phyloP scores from a whole-genome alignment of 2,329 filamentous ascomycete species.

The Fusarium redolens region DNA sequence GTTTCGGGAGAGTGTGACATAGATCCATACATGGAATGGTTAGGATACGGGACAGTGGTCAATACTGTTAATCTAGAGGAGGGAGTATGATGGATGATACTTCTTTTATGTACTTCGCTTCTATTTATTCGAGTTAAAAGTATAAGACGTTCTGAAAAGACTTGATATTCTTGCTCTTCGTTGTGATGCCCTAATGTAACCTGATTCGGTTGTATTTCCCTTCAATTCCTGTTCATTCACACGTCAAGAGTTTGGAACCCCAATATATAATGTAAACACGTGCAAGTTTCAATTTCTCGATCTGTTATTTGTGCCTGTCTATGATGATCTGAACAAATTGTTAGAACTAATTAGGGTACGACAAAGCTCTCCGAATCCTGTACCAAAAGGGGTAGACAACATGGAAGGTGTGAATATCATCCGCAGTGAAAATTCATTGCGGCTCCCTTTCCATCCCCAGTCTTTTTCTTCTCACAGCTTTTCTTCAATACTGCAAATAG shows the following conservation, averaged over 20 bases:
- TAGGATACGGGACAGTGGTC: slow-evolving; percentile 4
- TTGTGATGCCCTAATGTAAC: not conserved
- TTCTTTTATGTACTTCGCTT: slow-evolving; percentile 30
- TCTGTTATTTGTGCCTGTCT: not conserved
- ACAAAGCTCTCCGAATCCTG: not conserved
- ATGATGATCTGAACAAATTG: not conserved
- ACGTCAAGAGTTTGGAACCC: not conserved
- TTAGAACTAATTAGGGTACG: not conserved
- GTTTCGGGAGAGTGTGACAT: slow-evolving; percentile 8
- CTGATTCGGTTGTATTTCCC: not conserved
- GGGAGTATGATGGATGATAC: not conserved
- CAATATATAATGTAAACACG: not conserved
- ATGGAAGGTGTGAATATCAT: not conserved
- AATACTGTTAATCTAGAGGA: not conserved
- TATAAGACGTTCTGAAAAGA: not conserved
- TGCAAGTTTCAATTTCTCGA: not conserved
- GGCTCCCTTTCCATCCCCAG: not conserved
- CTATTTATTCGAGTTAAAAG: slow-evolving; percentile 28
- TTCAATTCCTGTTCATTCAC: not conserved
- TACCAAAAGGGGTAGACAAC: not conserved
- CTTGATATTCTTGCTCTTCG: not conserved
- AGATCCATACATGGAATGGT: slow-evolving; percentile 6
- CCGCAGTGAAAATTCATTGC: not conserved
- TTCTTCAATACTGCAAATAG: not conserved
- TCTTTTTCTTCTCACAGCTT: not conserved